phyloP scores from a whole-genome alignment of 306 rosid genomes.

The Castanopsis chinensis region DNA sequence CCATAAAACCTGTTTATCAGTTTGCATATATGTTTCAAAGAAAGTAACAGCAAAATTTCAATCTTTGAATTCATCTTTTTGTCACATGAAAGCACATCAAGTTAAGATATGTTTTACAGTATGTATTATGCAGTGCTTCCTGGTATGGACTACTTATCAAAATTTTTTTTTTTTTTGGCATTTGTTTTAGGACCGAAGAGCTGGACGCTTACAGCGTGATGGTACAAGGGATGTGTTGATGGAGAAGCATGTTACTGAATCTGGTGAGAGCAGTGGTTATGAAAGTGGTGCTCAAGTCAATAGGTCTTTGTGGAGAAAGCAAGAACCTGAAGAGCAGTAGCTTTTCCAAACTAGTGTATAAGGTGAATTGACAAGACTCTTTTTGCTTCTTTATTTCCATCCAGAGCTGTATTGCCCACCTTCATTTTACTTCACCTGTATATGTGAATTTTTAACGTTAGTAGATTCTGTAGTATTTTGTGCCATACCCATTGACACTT shows the following conservation, averaged over 20 bases:
- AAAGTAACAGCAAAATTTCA: not conserved
- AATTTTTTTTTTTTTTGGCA: not conserved
- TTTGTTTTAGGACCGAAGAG: conserved; percentile 47
- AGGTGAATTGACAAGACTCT: conserved; percentile 19
- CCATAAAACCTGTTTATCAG: too few relatives aligned
- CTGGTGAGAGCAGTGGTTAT: conserved; percentile 58
- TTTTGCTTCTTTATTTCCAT: conserved; percentile 18
- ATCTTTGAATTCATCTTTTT: not conserved
- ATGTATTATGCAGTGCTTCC: not conserved
- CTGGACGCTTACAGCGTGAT: conserved; percentile 34
- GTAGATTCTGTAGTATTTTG: conserved; percentile 14
- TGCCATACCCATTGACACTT: not conserved
- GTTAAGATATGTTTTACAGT: not conserved
- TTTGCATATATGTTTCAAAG: not conserved
- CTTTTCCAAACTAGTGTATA: not conserved
- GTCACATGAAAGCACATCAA: not conserved
- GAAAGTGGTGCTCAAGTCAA: conserved; percentile 54
- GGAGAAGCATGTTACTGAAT: conserved; percentile 49
- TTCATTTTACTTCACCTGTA: conserved; percentile 22
- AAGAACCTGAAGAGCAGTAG: conserved; percentile 38
- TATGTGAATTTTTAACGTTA: not conserved
- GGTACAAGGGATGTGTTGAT: conserved; percentile 7
- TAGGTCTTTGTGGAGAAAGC: conserved; percentile 38
- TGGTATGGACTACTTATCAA: not conserved
- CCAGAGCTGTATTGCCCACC: conserved; percentile 10